Evolutionary conservation across 2,329 filamentous ascomycete species (phyloP).

Genomic region (Plenodomus biglobosus): DNA sequence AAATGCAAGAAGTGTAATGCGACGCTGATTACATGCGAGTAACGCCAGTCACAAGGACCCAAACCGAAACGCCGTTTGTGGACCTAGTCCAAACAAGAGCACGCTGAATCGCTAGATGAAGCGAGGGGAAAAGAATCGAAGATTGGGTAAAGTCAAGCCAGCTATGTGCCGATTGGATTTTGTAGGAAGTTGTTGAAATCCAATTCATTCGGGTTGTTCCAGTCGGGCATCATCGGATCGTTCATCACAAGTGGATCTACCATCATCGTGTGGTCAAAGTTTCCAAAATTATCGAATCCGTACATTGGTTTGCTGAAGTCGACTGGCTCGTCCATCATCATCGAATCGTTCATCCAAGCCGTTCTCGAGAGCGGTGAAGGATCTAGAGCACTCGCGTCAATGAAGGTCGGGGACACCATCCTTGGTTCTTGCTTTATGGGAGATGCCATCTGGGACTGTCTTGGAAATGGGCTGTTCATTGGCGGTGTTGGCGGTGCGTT

Average conservation of each 20-base stretch:
- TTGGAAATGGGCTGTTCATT: slow-evolving; percentile 43
- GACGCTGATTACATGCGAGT: not conserved
- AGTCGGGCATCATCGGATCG: slow-evolving; percentile 40
- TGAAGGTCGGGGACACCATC: slow-evolving; percentile 34
- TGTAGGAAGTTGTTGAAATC: slow-evolving; percentile 44
- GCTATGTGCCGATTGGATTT: slow-evolving; percentile 38
- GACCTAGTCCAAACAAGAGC: slow-evolving; percentile 22
- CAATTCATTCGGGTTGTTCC: slow-evolving; percentile 39
- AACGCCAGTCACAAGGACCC: not conserved
- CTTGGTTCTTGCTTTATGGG: slow-evolving; percentile 36
- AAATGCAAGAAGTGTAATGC: not conserved
- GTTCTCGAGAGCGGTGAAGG: slow-evolving; percentile 33
- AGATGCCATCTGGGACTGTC: slow-evolving; percentile 36
- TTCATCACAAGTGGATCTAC: slow-evolving; percentile 36
- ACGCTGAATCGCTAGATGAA: slow-evolving; percentile 42
- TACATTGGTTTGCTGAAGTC: slow-evolving; percentile 42
- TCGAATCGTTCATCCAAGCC: slow-evolving; percentile 37
- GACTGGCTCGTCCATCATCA: slow-evolving; percentile 42
- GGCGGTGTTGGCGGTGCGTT: slow-evolving; percentile 43
- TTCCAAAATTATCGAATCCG: slow-evolving; percentile 34
- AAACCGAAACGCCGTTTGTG: slow-evolving; percentile 22
- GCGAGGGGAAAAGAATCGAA: slow-evolving; percentile 22
- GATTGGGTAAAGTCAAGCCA: slow-evolving; percentile 14
- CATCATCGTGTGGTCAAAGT: slow-evolving; percentile 39
- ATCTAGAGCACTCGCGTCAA: slow-evolving; percentile 33